These are phyloP conservation scores for Curvularia sp. DNA, from an alignment of 2,329 filamentous ascomycete genomes.

Conservation along the genomic window DNA sequence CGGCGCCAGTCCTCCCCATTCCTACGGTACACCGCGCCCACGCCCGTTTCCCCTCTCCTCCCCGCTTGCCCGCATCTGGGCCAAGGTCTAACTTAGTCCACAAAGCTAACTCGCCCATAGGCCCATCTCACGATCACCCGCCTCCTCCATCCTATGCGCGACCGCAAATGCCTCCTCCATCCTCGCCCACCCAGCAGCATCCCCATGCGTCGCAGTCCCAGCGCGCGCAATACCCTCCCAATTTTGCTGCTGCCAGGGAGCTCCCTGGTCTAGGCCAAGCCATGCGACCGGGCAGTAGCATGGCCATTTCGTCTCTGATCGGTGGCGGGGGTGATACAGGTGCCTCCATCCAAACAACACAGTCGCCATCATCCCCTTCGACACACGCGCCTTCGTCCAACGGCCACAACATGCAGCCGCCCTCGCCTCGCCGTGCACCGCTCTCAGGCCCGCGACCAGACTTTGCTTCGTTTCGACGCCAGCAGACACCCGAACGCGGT, in stretches of 20 bases:
- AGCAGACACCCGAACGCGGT: slow-evolving; percentile 49
- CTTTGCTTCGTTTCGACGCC: slow-evolving; percentile 46
- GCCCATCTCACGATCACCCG: slow-evolving; percentile 48
- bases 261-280: slow-evolving; percentile 59
- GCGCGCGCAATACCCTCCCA: slow-evolving; percentile 51
- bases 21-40: slow-evolving; percentile 37
- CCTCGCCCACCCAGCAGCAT: slow-evolving; percentile 55
- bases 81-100: neutral
- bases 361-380: slow-evolving; percentile 58
- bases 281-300: slow-evolving; percentile 67
- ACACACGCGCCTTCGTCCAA: slow-evolving; percentile 48
- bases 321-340: slow-evolving; percentile 61
- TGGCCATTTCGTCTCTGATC: slow-evolving; percentile 78
- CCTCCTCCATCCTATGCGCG: slow-evolving; percentile 53
- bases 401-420: slow-evolving; percentile 55
- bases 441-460: slow-evolving; percentile 43
- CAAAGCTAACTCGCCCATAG: slow-evolving; percentile 38
- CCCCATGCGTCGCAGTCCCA: slow-evolving; percentile 50
- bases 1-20: slow-evolving; percentile 44
- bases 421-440: slow-evolving; percentile 52
- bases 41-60: slow-evolving; percentile 24
- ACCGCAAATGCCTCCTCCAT: slow-evolving; percentile 59
- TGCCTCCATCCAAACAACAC: slow-evolving; percentile 47
- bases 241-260: slow-evolving; percentile 61
- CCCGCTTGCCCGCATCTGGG: slow-evolving; percentile 15